Evolutionary conservation across 2,329 filamentous ascomycete genomes (phyloP), one percentile per base, ranked within the genome.

Genomic region (Neonectria magnoliae): DNA sequence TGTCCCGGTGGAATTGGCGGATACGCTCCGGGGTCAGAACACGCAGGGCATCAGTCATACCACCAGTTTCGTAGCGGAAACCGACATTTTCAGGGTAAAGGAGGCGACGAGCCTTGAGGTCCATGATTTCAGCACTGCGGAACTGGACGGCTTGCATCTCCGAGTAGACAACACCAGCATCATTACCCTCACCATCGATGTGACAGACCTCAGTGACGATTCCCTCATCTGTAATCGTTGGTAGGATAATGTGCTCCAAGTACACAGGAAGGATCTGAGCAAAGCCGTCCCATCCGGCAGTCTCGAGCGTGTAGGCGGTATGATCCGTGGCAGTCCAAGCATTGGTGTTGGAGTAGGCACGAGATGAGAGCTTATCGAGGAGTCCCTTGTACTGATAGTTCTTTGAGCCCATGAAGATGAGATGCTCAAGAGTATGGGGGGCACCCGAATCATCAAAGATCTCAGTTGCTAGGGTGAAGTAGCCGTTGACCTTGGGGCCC

Each of bases 121-220:
- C 93, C 87, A 98, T 97, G 63, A 98, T 88, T 77, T 97, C 93
- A 8, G 86, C 84, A 69, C 92, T 90, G 57, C 89, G 90, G 76
- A 97, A 97, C 76, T 98, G 92, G 2, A 97, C 90, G 25, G 91
- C 96, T 80, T 99, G 96, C 96, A 99, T 99, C 80, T 99, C 96
- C 0, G 95, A 98, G 80, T 99, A 99, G 9, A 99, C 96, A 1
- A 98, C 94, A 67, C 94, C 96, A 45, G 96, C 96, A 85, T 99
- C 96, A 68, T 98, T 92, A 61, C 96, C 96, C 70, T 93, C 89
- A 16, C 93, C 95, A 76, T 99, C 93, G 60, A 99, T 88, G 77
- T 99, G 96, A 81, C 97, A 94, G 2, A 99, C 96, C 79, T 99
- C 96, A 3, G 96, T 99, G 69, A 95, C 91, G 77, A 97, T 98